Conservation (phyloP, 768 basidiomycete genomes). For the Lactarius pseudohatsudake region DNA sequence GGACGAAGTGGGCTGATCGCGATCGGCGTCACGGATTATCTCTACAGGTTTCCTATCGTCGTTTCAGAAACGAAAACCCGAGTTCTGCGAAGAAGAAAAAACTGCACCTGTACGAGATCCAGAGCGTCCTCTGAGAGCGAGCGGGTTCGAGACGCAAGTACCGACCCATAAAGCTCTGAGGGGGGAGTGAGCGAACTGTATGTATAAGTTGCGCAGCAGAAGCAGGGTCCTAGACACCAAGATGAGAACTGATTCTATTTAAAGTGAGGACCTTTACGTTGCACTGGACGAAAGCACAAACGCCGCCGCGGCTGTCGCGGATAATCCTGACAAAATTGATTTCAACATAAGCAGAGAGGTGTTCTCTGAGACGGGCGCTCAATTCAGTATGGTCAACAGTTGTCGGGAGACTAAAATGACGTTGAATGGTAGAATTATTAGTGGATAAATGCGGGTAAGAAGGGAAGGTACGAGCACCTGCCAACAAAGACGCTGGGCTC, state of each 20-base stretch:
- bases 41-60: conserved; percentile 42
- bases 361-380: conserved; percentile 56
- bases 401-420: conserved; percentile 57
- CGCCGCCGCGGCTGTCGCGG: conserved; percentile 71
- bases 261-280: conserved; percentile 48
- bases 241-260: conserved; percentile 10
- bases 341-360: conserved; percentile 64
- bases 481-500: conserved; percentile 85
- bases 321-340: conserved; percentile 70
- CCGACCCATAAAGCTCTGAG: conserved; percentile 69
- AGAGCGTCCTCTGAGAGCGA: conserved; percentile 68
- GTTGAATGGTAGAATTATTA: conserved; percentile 22
- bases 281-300: conserved; percentile 86
- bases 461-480: conserved; percentile 47
- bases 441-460: conserved; percentile 11
- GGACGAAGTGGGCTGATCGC: conserved; percentile 14
- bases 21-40: conserved; percentile 29
- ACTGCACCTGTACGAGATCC: conserved; percentile 70
- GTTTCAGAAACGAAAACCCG: not conserved
- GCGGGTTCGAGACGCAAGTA: conserved; percentile 76
- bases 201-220: conserved; percentile 60
- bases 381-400: conserved; percentile 67
- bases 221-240: conserved; percentile 47
- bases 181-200: conserved; percentile 53
- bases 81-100: not conserved